phyloP scores from a whole-genome alignment of 1,284 basidiomycete species.

The Rhodotorula sp. region DNA sequence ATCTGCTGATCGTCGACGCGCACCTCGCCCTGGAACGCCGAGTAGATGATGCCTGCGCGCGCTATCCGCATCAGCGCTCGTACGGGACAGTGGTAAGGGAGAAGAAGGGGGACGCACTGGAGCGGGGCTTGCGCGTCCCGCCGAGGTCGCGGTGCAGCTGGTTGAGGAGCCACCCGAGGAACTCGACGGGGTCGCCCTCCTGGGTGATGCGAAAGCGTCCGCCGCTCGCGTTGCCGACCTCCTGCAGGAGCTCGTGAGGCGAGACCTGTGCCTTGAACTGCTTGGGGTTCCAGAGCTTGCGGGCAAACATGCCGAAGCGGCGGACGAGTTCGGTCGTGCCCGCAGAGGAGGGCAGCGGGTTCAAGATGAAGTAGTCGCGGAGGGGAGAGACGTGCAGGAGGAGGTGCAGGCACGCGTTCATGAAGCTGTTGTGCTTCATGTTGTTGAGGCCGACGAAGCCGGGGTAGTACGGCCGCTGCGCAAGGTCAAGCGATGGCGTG shows the following conservation, averaged over 20 bases:
- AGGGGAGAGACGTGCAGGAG: constrained; percentile 88
- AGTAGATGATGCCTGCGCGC: constrained; percentile 77
- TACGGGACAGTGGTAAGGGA: not conserved
- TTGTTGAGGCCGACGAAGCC: constrained; percentile 97
- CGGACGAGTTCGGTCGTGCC: constrained; percentile 4
- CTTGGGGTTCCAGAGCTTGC: constrained; percentile 92
- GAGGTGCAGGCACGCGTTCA: constrained; percentile 95
- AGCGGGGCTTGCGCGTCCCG: constrained; percentile 80
- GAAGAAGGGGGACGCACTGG: constrained; percentile 62
- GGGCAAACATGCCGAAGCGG: constrained; percentile 73
- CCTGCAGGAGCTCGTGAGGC: constrained; percentile 97
- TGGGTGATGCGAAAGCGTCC: constrained; percentile 90
- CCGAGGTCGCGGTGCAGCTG: constrained; percentile 88
- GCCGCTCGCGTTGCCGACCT: constrained; percentile 81
- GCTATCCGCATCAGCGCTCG: no score
- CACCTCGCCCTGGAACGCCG: constrained; percentile 90
- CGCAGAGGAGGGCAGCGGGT: constrained; percentile 18
- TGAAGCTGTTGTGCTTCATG: constrained; percentile 93
- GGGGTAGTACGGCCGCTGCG: constrained; percentile 77
- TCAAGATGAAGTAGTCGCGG: constrained; percentile 69
- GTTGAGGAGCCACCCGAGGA: constrained; percentile 94
- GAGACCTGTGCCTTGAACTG: constrained; percentile 97
- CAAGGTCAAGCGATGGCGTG: constrained; percentile 72
- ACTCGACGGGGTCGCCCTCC: constrained; percentile 95
- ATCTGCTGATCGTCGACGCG: constrained; percentile 93